These are phyloP conservation scores for Phellopilus nigrolimitatus DNA, from an alignment of 1,284 basidiomycete species.

Conservation along the genomic window DNA sequence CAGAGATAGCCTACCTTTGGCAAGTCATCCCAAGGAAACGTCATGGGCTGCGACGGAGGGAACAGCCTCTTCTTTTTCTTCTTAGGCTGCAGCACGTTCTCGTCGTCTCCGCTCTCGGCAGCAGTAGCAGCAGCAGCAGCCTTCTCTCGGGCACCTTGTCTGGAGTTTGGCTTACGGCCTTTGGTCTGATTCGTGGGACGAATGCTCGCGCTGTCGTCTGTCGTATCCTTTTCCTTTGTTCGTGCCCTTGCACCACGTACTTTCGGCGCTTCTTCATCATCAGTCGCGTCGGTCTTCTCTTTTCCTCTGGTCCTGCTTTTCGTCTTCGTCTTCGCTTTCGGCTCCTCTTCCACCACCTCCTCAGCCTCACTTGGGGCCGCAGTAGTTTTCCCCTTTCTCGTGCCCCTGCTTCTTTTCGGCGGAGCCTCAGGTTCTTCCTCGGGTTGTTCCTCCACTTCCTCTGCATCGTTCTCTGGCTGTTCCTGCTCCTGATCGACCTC, in stretches of 20 bases:
- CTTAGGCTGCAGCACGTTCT: slow-evolving; percentile 12
- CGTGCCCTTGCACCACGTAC: background rate
- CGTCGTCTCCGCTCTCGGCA: slow-evolving; percentile 16
- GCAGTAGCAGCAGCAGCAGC: too few relatives aligned
- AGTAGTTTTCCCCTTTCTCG: slow-evolving; percentile 22
- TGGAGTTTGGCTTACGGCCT: slow-evolving; percentile 20
- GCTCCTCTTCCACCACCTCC: too few relatives aligned
- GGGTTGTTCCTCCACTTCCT: background rate
- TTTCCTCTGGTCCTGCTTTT: slow-evolving; percentile 12
- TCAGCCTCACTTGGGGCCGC: slow-evolving; percentile 6
- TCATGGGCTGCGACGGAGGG: slow-evolving; percentile 34
- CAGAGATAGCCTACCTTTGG: slow-evolving; percentile 31
- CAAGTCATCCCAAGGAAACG: slow-evolving; percentile 38
- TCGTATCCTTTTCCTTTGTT: background rate
- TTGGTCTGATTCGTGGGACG: slow-evolving; percentile 2
- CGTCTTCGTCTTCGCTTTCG: slow-evolving; percentile 1
- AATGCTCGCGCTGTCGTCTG: background rate
- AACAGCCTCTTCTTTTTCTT: slow-evolving; percentile 51
- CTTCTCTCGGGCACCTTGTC: slow-evolving; percentile 19
- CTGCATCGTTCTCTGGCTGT: background rate
- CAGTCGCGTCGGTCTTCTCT: slow-evolving; percentile 3
- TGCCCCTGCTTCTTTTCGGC: slow-evolving; percentile 18
- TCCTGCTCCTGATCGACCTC: background rate
- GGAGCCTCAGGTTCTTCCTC: background rate
- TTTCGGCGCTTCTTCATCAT: slow-evolving; percentile 8